Conservation (phyloP, 1,139 yeast genomes). For the Kodamaea fungicola region DNA sequence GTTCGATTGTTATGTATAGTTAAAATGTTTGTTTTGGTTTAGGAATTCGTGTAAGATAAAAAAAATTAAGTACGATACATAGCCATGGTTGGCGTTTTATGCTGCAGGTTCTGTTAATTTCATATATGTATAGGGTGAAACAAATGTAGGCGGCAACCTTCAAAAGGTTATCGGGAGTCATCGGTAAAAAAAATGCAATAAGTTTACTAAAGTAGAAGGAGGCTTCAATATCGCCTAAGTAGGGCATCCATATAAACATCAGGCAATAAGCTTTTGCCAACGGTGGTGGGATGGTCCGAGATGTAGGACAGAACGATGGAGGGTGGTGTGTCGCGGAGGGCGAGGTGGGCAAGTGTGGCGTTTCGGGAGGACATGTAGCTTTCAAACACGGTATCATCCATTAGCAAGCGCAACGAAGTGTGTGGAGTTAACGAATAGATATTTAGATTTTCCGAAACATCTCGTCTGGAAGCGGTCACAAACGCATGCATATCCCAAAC, state of each 20-base stretch:
- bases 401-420: constrained; percentile 6
- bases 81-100: too few relatives aligned
- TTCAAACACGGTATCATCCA: constrained; percentile 8
- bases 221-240: constrained; percentile 3
- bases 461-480: constrained; percentile 2
- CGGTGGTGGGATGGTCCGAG: background rate
- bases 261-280: constrained; percentile 4
- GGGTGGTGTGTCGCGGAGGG: background rate
- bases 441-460: background rate
- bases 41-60: too few relatives aligned
- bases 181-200: too few relatives aligned
- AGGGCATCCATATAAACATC: constrained; percentile 7
- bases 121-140: too few relatives aligned
- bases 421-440: background rate
- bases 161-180: too few relatives aligned
- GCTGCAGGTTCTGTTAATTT: too few relatives aligned
- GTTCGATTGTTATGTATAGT: background rate
- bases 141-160: too few relatives aligned
- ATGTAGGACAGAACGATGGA: constrained; percentile 1
- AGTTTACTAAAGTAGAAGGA: too few relatives aligned
- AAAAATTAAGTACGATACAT: too few relatives aligned
- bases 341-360: constrained; percentile 3
- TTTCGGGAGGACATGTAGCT: constrained; percentile 4
- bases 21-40: background rate
- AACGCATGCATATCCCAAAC: constrained; percentile 7